These are phyloP conservation scores for Trametes coccinea DNA, from an alignment of 768 basidiomycete genomes.

Conservation along the genomic window DNA sequence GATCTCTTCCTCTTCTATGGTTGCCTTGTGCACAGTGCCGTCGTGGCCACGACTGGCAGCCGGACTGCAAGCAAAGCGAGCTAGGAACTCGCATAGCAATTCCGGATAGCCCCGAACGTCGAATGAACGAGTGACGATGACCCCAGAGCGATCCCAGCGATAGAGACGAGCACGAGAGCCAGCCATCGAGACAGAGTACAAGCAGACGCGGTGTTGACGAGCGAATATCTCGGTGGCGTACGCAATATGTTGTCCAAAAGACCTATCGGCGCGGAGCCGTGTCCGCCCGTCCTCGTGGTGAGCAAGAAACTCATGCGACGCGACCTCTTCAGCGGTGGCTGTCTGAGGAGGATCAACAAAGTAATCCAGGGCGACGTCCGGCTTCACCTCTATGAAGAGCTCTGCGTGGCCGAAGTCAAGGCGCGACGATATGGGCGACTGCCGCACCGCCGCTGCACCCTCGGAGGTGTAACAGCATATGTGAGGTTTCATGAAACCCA, in stretches of 20 bases:
- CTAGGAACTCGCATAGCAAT: conserved; percentile 33
- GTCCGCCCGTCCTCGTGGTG: background rate
- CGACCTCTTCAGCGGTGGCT: no score
- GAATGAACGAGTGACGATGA: conserved; percentile 32
- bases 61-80: conserved; percentile 27
- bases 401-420: conserved; percentile 7
- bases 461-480: conserved; percentile 2
- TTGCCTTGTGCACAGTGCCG: background rate
- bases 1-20: background rate
- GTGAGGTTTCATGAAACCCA: conserved; percentile 1
- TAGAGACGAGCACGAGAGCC: conserved; percentile 32
- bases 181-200: conserved; percentile 33
- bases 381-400: conserved; percentile 14
- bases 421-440: background rate
- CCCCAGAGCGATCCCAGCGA: conserved; percentile 36
- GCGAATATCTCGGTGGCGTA: conserved; percentile 14
- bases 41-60: conserved; percentile 30
- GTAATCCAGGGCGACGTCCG: background rate
- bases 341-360: conserved; percentile 7
- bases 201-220: conserved; percentile 32
- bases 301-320: background rate
- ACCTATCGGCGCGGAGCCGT: background rate
- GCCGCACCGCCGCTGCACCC: background rate
- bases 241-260: background rate
- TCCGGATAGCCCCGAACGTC: conserved; percentile 25